These are phyloP conservation scores for Chaetothyriales sp. DNA, from an alignment of 2,329 filamentous ascomycete species.

Conservation along the genomic window DNA sequence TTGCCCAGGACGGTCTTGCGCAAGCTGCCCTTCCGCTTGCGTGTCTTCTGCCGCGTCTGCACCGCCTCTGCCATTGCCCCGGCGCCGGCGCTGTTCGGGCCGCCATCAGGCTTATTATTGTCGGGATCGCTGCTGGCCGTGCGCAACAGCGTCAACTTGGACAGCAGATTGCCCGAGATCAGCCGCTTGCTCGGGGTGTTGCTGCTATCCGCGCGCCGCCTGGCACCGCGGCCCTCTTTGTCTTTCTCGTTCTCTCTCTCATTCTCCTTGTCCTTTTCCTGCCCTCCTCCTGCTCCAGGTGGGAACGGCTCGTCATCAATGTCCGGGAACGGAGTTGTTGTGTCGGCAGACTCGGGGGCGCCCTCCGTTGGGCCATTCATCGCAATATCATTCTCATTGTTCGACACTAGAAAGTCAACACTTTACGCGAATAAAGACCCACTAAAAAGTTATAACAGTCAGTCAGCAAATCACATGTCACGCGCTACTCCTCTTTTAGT, in stretches of 20 bases:
- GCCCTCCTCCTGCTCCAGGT: not conserved
- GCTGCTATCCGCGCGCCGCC: not conserved
- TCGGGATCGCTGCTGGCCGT: conserved; percentile 17
- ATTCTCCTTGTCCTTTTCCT: not conserved
- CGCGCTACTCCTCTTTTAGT: too few relatives aligned
- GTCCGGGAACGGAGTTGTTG: not conserved
- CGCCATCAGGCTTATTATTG: conserved; percentile 20
- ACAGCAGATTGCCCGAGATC: conserved; percentile 50
- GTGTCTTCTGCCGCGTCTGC: conserved; percentile 35
- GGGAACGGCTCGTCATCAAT: not conserved
- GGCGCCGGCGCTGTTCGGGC: conserved; percentile 17
- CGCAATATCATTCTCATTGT: not conserved
- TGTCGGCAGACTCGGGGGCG: not conserved
- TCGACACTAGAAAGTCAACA: too few relatives aligned
- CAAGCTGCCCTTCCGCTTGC: conserved; percentile 68
- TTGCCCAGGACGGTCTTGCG: conserved; percentile 72
- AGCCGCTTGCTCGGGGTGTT: conserved; percentile 29
- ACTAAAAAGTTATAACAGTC: too few relatives aligned
- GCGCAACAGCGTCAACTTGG: conserved; percentile 55
- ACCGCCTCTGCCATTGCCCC: conserved; percentile 36
- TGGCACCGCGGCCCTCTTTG: not conserved
- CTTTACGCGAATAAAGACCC: too few relatives aligned
- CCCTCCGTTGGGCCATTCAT: not conserved
- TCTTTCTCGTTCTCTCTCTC: not conserved
- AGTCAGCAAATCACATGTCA: too few relatives aligned